These are phyloP conservation scores for Ceratocystis variospora DNA, from an alignment of 2,329 filamentous ascomycete species.

Conservation along the genomic window DNA sequence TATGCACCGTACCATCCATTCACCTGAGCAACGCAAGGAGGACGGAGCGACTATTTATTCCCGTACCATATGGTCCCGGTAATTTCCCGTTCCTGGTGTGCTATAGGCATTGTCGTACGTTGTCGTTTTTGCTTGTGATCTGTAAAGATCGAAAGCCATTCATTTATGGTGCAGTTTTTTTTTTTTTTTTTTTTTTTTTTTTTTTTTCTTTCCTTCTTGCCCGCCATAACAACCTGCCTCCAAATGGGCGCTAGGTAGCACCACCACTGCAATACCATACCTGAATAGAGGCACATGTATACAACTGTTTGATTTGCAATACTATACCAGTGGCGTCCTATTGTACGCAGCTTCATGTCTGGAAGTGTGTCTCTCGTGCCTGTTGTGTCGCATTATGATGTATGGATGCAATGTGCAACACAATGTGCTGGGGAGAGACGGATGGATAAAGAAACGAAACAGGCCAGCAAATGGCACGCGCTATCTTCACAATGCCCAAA, in stretches of 20 bases:
- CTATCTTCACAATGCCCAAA: background rate
- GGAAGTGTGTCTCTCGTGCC: background rate
- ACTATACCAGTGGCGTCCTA: background rate
- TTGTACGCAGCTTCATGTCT: background rate
- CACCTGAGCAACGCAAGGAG: no score
- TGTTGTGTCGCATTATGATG: background rate
- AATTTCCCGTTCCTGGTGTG: background rate
- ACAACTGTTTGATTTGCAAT: background rate
- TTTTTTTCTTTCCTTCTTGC: background rate
- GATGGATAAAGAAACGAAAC: background rate
- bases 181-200: background rate
- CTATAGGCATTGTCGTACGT: background rate
- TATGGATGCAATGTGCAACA: background rate
- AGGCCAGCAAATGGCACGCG: background rate
- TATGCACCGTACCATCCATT: no score
- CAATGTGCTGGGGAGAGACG: background rate
- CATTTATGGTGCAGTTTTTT: no score
- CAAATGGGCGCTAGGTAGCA: background rate
- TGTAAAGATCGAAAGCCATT: background rate
- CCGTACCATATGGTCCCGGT: background rate
- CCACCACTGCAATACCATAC: background rate
- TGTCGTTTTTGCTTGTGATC: background rate
- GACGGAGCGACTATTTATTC: no score
- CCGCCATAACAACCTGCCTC: background rate
- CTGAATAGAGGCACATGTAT: no score